Evolutionary conservation across 2,329 filamentous ascomycete species (phyloP), one percentile per base, ranked within the genome.

Genomic region (Chaetomiaceae sp.): DNA sequence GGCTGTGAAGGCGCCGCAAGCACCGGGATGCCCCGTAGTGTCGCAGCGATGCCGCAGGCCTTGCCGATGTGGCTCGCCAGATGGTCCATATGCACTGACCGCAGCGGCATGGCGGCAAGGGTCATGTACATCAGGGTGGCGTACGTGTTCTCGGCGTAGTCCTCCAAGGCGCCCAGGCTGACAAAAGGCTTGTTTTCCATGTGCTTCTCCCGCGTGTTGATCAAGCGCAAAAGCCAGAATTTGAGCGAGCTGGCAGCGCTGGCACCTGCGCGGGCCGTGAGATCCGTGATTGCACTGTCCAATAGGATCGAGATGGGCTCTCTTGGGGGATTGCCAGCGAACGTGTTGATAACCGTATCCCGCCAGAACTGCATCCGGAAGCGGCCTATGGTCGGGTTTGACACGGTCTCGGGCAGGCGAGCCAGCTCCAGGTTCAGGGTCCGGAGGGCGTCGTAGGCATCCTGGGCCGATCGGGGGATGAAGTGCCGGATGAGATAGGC

Each of bases 281-380:
- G 79, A 58, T 83, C 79, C 6, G 80, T 75, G 15, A 95, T 79
- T 20, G 87, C 87, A 53, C 85, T 81, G 57, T 89, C 80, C 1
- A 99, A 78, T 5, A 97, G 77, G 27, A 96, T 81, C 54, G 91
- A 92, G 38, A 96, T 89, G 20, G 94, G 94, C 68, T 99, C 91
- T 65, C 91, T 89, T 1, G 91, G 91, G 1, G 94, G 91, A 0
- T 77, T 75, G 29, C 87, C 88, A 1, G 86, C 79, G 56, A 96
- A 87, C 1, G 89, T 87, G 57, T 86, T 85, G 50, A 86, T 81
- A 47, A 99, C 75, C 4, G 89, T 84, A 63, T 97, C 91, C 46
- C 89, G 83, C 89, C 94, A 97, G 75, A 97, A 97, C 69, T 96
- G 89, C 71, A 96, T 86, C 59, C 94, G 90, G 78, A 97, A 84